A percentile compares a stretch with the other conserved stretches of the same genome.
Evolutionary conservation across 192 early-diverging fungal genomes (phyloP).

Genomic region (Rhizophagus prolifer): DNA sequence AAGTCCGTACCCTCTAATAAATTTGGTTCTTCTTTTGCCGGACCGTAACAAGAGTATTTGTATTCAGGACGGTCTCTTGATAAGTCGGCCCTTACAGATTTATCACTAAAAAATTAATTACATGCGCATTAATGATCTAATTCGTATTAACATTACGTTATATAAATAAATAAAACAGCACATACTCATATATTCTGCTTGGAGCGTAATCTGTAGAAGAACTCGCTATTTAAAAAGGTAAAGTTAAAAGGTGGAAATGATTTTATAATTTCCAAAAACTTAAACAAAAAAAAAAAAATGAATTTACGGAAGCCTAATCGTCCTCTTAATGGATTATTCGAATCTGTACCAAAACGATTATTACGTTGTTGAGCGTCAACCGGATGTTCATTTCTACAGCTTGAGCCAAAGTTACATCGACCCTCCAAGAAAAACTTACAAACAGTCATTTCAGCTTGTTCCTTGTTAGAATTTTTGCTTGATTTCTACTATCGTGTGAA

Average conservation of each 20-base stretch:
- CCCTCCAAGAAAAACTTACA: slow-evolving; percentile 48
- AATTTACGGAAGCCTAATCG: not conserved
- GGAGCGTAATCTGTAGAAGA: not conserved
- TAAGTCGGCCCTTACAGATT: slow-evolving; percentile 39
- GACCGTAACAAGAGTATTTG: slow-evolving; percentile 53
- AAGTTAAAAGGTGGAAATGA: not conserved
- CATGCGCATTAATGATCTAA: not conserved
- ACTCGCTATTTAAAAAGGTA: not conserved
- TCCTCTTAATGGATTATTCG: slow-evolving; percentile 24
- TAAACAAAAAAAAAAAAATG: not conserved
- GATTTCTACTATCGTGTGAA: not conserved
- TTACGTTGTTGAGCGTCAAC: slow-evolving; percentile 4
- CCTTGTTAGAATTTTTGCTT: not conserved
- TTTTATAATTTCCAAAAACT: not conserved
- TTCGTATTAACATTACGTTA: slow-evolving; percentile 14
- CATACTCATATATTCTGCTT: slow-evolving; percentile 36
- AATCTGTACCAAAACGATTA: slow-evolving; percentile 38
- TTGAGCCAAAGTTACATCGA: slow-evolving; percentile 51
- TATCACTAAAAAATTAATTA: slow-evolving; percentile 33
- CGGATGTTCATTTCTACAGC: slow-evolving; percentile 57
- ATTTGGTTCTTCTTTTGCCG: slow-evolving; percentile 53
- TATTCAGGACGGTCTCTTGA: slow-evolving; percentile 47
- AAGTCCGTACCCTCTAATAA: slow-evolving; percentile 56
- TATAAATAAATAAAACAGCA: slow-evolving; percentile 16
- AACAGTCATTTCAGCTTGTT: slow-evolving; percentile 17